Conservation (phyloP, 768 basidiomycete genomes). For the Lyophyllum atratum region DNA sequence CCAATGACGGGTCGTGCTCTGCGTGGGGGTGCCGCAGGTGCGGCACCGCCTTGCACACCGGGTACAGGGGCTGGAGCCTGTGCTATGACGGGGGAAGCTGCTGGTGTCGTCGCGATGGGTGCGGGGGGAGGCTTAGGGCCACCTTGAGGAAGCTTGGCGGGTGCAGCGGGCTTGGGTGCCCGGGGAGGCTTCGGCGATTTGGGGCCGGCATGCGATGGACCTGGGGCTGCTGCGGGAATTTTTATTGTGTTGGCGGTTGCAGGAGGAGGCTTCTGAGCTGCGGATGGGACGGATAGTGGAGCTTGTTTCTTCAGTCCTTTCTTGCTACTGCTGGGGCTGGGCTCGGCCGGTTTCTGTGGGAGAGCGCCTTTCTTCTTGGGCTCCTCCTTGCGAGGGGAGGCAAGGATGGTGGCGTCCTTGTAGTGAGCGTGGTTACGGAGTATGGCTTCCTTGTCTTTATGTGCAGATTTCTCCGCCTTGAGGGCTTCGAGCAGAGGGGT, state of each 20-base stretch:
- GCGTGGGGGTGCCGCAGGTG: conserved; percentile 23
- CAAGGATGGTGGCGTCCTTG: conserved; percentile 45
- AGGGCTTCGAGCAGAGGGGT: conserved; percentile 94
- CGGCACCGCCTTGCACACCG: background rate
- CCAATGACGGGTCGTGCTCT: conserved; percentile 62
- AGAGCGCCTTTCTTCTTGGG: conserved; percentile 7
- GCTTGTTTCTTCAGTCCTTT: conserved; percentile 2
- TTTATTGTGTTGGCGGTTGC: background rate
- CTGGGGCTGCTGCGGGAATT: background rate
- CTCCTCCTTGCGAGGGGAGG: conserved; percentile 29
- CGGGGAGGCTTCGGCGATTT: conserved; percentile 4
- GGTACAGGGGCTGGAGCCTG: conserved; percentile 20
- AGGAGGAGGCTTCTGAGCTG: background rate
- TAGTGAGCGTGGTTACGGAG: conserved; percentile 74
- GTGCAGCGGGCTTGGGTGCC: conserved; percentile 3
- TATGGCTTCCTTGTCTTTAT: conserved; percentile 74
- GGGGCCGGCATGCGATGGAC: background rate
- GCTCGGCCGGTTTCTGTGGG: background rate
- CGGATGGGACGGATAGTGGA: conserved; percentile 3
- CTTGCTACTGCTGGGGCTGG: conserved; percentile 1
- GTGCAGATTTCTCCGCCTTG: conserved; percentile 76
- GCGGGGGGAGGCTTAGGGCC: background rate
- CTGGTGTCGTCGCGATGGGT: background rate
- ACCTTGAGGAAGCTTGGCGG: background rate
- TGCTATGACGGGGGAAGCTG: conserved; percentile 14